A percentile compares a stretch with the other conserved stretches of the same genome.
These are phyloP conservation scores for Pyricularia sp. DNA, from an alignment of 2,329 filamentous ascomycete species.

Conservation along the genomic window DNA sequence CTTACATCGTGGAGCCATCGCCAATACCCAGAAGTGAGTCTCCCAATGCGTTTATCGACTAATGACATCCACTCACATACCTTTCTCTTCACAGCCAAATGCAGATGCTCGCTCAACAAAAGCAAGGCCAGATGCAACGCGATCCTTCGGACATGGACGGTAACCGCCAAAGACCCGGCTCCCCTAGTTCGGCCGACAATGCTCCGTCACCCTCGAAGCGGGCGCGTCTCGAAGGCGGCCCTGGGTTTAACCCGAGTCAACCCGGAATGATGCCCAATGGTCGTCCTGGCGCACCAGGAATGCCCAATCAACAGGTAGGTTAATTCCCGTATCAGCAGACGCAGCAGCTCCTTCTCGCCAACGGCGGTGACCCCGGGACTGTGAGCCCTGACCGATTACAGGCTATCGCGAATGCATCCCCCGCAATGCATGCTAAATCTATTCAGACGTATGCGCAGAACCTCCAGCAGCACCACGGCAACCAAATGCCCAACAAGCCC, in stretches of 20 bases:
- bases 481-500: constrained; percentile 71
- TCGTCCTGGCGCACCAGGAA: constrained; percentile 55
- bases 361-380: constrained; percentile 66
- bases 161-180: constrained; percentile 70
- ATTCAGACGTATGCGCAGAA: constrained; percentile 82
- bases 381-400: constrained; percentile 72
- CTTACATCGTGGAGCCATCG: constrained; percentile 66
- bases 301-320: constrained; percentile 62
- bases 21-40: constrained; percentile 66
- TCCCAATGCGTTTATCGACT: neutral
- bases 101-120: constrained; percentile 61
- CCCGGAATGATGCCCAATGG: constrained; percentile 64
- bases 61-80: constrained; percentile 11
- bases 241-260: constrained; percentile 59
- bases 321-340: constrained; percentile 39
- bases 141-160: constrained; percentile 83
- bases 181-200: constrained; percentile 75
- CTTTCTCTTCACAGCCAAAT: constrained; percentile 44
- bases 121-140: constrained; percentile 66
- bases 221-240: constrained; percentile 64
- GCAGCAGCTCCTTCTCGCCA: constrained; percentile 53
- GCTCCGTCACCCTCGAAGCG: constrained; percentile 89
- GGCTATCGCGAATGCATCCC: constrained; percentile 41
- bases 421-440: constrained; percentile 66
- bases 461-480: constrained; percentile 72